phyloP scores from a whole-genome alignment of 2,329 filamentous ascomycete genomes.

The Alternaria arborescens region DNA sequence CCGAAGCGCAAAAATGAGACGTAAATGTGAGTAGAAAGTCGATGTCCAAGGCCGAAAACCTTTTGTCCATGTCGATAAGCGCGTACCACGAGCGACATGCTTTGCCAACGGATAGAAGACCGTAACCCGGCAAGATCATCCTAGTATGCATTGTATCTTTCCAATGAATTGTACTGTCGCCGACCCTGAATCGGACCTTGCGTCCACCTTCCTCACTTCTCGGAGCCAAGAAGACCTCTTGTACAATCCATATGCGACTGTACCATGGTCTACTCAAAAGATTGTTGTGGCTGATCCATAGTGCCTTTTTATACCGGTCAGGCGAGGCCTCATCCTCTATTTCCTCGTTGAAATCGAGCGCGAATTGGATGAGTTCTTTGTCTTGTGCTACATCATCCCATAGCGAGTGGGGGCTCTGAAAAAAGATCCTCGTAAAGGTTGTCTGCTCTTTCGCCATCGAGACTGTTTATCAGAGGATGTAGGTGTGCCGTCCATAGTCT shows the following conservation, averaged over 20 bases:
- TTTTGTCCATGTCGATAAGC: too few species aligned
- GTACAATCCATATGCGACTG: not conserved
- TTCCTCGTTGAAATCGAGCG: not conserved
- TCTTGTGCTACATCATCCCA: not conserved
- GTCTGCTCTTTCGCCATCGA: not conserved
- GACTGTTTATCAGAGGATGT: not conserved
- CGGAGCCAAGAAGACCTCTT: not conserved
- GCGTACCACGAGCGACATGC: too few species aligned
- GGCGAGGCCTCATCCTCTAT: not conserved
- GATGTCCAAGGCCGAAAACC: too few species aligned
- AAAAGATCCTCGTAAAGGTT: not conserved
- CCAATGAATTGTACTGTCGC: not conserved
- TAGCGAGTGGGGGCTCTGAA: not conserved
- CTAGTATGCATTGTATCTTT: too few species aligned
- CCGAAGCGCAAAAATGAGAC: not conserved
- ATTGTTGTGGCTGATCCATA: not conserved
- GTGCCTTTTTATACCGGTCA: not conserved
- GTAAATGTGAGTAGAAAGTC: too few species aligned
- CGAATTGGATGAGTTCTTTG: not conserved
- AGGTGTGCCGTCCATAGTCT: not conserved
- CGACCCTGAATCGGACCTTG: not conserved
- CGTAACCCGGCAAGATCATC: fast-evolving
- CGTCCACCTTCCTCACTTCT: not conserved
- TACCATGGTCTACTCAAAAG: not conserved
- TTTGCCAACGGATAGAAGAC: too few species aligned